Percentiles rank a stretch among this genome's conserved stretches.
These are phyloP conservation scores for Phialophora tarda DNA, from an alignment of 2,329 filamentous ascomycete genomes.

Conservation along the genomic window DNA sequence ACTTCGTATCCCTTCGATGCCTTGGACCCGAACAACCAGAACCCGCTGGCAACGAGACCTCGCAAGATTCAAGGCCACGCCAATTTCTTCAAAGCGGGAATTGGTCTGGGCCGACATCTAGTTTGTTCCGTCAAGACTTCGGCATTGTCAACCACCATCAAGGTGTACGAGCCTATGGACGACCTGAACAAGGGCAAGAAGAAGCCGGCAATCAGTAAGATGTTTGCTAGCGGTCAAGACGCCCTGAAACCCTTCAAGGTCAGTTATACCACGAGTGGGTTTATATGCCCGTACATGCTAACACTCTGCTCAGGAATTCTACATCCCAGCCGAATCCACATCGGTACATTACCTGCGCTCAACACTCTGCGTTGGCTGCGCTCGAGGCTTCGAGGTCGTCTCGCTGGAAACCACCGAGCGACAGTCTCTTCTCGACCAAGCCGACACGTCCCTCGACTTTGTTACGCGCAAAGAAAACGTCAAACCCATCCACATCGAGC, in stretches of 20 bases:
- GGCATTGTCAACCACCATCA: constrained; percentile 92
- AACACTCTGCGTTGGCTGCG: constrained; percentile 94
- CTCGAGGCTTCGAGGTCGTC: constrained; percentile 95
- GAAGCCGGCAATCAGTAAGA: constrained; percentile 92
- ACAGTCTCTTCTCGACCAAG: constrained; percentile 93
- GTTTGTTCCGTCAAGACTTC: constrained; percentile 97
- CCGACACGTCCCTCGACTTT: constrained; percentile 96
- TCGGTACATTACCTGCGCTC: constrained; percentile 97
- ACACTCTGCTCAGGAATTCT: constrained; percentile 72
- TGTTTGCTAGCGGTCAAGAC: constrained; percentile 92
- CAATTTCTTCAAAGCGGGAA: constrained; percentile 97
- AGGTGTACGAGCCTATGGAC: constrained; percentile 98
- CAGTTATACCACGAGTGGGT: constrained; percentile 32
- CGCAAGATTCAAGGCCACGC: constrained; percentile 97
- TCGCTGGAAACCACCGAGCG: constrained; percentile 97
- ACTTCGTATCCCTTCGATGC: constrained; percentile 87
- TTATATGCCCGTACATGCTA: constrained; percentile 26
- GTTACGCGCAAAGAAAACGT: constrained; percentile 92
- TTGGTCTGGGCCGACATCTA: constrained; percentile 89
- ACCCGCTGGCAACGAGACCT: constrained; percentile 78
- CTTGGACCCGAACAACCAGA: constrained; percentile 77
- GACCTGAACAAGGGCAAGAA: constrained; percentile 92
- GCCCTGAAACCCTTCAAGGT: constrained; percentile 92
- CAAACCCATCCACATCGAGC: constrained; percentile 95
- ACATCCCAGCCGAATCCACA: constrained; percentile 97